Base-by-base conservation (phyloP, 2,329 filamentous ascomycete species). In the Exophiala bonariae region DNA sequence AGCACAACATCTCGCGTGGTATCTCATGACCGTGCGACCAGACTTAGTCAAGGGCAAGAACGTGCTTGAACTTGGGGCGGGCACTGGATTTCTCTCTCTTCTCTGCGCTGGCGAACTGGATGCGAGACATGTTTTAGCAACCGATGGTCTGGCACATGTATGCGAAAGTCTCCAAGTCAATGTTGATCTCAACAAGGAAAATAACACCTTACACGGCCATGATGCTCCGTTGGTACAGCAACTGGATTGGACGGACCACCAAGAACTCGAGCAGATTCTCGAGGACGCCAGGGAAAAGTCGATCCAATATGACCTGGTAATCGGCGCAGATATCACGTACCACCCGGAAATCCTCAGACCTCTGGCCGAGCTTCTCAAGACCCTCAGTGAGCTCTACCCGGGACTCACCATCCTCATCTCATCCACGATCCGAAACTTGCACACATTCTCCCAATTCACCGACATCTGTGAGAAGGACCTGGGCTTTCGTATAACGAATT, bases 11-110 rank as follows among this genome's bases (percentile, higher is more conserved):
- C 74, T 87, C 2, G 82, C 75, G 8, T 74, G 78, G 2, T 86
- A 80, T 59, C 71, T 87, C 2, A 64, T 75, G 11, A 72, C 63
- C 4, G 58, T 66, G 3, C 38, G 59, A 9, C 79, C 78, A n/a
- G 52, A 61, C 2, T 59, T 76, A 3, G 63, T 86, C 14, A 58
- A 60, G 3, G 75, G 70, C 3, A 83, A 80, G 56, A 74, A 67
- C 13, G 63, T 86, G 2, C 69, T 87, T 4, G 83, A 87, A 60
- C 72, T 87, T 3, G 84, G 84, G 23, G 81, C 82, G 16, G 83
- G 84, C 1, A 86, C 83, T 3, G 84, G 84, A 0, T 78, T 87
- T 53, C 62, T 87, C 9, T 80, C 81, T 1, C 76, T 87, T 17
- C 70, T 86, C 9, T 83, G 80, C 56, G 78, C 80, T 2, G 82